Evolutionary conservation across 192 early-diverging fungal genomes (phyloP).

Genomic region (Coemansia sp.): DNA sequence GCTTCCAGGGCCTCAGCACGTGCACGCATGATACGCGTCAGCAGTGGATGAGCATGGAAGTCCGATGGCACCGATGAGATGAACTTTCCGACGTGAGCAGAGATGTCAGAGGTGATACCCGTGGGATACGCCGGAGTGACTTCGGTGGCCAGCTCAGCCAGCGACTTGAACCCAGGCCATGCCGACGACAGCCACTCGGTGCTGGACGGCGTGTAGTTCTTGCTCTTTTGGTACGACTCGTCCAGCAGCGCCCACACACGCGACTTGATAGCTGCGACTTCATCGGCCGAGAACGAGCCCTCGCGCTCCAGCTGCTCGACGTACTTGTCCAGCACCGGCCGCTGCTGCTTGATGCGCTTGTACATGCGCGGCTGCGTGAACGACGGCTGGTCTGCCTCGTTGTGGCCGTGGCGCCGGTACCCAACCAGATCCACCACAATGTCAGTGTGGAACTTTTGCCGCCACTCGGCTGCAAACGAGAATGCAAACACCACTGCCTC

Average conservation of each 20-base stretch:
- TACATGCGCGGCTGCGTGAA: conserved; percentile 99
- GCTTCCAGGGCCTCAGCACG: conserved; percentile 79
- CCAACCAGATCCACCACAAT: conserved; percentile 96
- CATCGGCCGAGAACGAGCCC: conserved; percentile 76
- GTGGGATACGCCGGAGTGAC: conserved; percentile 67
- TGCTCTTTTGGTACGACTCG: conserved; percentile 87
- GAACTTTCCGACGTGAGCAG: conserved; percentile 80
- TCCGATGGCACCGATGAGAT: conserved; percentile 78
- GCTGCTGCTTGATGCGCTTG: conserved; percentile 82
- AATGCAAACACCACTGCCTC: conserved; percentile 96
- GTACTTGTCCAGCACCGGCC: conserved; percentile 83
- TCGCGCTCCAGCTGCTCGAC: conserved; percentile 79
- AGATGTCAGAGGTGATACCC: conserved; percentile 69
- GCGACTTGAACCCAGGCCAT: conserved; percentile 88
- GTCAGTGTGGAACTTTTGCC: conserved; percentile 93
- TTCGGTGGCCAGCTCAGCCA: conserved; percentile 69
- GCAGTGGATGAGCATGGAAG: conserved; percentile 85
- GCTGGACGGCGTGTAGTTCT: conserved; percentile 83
- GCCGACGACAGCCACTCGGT: conserved; percentile 94
- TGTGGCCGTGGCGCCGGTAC: conserved; percentile 98
- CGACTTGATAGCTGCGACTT: conserved; percentile 86
- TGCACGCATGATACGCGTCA: conserved; percentile 79
- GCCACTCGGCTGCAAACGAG: conserved; percentile 95
- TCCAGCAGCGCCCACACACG: conserved; percentile 91
- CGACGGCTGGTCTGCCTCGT: conserved; percentile 97